Evolutionary conservation across 2,329 filamentous ascomycete genomes (phyloP), one percentile per base, ranked within the genome.

Genomic region (Lizonia empirigonia): DNA sequence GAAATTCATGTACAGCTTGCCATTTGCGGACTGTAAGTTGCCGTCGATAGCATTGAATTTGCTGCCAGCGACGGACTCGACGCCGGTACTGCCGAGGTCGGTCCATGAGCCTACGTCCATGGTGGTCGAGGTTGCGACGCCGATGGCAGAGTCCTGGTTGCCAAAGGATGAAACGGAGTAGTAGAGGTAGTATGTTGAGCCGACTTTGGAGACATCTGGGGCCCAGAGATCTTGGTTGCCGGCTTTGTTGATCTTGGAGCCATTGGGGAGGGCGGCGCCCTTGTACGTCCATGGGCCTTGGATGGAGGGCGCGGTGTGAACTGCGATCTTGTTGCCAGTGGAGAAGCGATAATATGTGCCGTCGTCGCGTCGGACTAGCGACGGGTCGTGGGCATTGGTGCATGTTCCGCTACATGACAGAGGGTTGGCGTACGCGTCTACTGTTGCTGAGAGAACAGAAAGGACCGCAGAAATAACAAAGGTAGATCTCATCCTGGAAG

Each of bases 101-200:
- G 78, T 82, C 83, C 83, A 87, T 13, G 74, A 76, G 40, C 81
- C 82, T 12, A 76, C 72, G 26, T 83, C 79, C 69, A 82, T 74
- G 3, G 70, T 73, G 1, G 55, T 55, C 3, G 74, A 77, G 0
- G 75, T 81, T 2, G 79, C 80, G 2, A 81, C 67, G 12, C 85
- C 85, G 56, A 88, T 86, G 16, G 82, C 82, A 0, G 80, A 84
- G 65, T 77, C 70, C 55, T 86, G 82, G 0, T 76, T 79, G 0
- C 84, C 84, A 53, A 85, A 86, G 1, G 78, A 74, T 35, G 79
- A 83, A n/a, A 86, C 83, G 1, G 81, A 76, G 69, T 88, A 87
- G 77, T 85, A 87, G 18, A 83, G 68, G 60, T 86, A 80, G 72
- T 86, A 88, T 1, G 75, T 74, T 40, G 69, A 74, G 53, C 79